Evolutionary conservation across 345 rosid species (phyloP), one percentile per base, ranked within the genome.

Genomic region (Eutrema yunnanense): DNA sequence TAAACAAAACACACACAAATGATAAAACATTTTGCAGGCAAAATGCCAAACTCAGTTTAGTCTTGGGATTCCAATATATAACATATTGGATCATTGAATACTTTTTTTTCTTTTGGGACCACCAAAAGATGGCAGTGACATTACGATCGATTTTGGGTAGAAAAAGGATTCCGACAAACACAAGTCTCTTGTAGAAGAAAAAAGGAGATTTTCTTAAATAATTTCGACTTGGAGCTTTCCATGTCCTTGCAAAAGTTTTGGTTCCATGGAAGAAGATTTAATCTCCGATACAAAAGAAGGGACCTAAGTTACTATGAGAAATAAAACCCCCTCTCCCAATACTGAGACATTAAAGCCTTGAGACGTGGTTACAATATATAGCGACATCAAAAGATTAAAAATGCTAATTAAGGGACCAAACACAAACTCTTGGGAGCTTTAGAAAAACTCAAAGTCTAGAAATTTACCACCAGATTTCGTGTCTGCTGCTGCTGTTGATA

Each of bases 381-480:
- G 37, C 50, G 50, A 48, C 29, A 53, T 29, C 11, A 71, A 41
- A 72, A 42, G 64, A 64, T 66, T 66, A 58, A 67, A 60, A 75
- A 34, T 62, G 55, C 74, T 68, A 69, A 41, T 9, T 13, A 64
- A 13, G 38, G n/a, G 32, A 80, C 73, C 73, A 57, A 72, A 79
- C 51, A 62, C 48, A 53, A 62, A 71, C 42, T 62, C 65, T 53
- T 42, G 73, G 44, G 55, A 62, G 63, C 81, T 88, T 68, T 41
- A 94, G 73, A 95, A 95, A 82, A 95, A 95, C 87, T 95, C 97
- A 9, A 95, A 95, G 84, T 95, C 97, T 67, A 95, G 90, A 84
- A 79, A 95, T 82, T 92, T 87, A 82, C 97, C 98, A 72, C 81
- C 96, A 22, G 96, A 69, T 77, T 85, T 94, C 76, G 83, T 55